A percentile compares a stretch with the other conserved stretches of the same genome.
These are phyloP conservation scores for Leptodontidium sp. DNA, from an alignment of 2,329 filamentous ascomycete species.

Conservation along the genomic window DNA sequence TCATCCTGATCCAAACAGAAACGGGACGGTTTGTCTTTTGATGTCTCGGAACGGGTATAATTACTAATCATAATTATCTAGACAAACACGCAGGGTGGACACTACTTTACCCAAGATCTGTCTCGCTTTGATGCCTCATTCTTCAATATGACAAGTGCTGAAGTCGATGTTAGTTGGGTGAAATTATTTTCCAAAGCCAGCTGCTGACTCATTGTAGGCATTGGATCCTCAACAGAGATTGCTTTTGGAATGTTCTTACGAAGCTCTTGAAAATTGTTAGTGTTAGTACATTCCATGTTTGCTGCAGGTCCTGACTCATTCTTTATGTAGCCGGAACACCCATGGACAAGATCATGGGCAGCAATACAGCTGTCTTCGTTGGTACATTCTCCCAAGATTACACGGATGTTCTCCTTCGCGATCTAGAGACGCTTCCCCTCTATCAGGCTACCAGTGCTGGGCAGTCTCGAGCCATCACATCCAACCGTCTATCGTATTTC, in stretches of 20 bases:
- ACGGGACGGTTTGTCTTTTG: background rate
- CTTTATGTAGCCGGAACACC: too few species aligned
- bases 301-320: constrained; percentile 54
- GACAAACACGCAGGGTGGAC: background rate
- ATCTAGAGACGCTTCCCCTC: background rate
- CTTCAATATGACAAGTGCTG: constrained; percentile 27
- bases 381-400: background rate
- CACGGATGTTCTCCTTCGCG: background rate
- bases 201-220: constrained; percentile 36
- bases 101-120: constrained; percentile 32
- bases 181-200: too few species aligned
- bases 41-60: too few species aligned
- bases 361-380: background rate
- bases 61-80: background rate
- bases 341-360: background rate
- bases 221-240: constrained; percentile 60
- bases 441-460: constrained; percentile 37
- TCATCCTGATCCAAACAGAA: constrained; percentile 48
- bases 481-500: constrained; percentile 62
- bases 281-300: constrained; percentile 52
- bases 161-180: too few species aligned
- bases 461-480: constrained; percentile 51
- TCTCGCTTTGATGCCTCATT: constrained; percentile 36
- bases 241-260: constrained; percentile 52
- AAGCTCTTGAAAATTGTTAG: constrained; percentile 44